Conservation (phyloP, 73 alveolate genomes). For the Tetrahymena thermophila region DNA sequence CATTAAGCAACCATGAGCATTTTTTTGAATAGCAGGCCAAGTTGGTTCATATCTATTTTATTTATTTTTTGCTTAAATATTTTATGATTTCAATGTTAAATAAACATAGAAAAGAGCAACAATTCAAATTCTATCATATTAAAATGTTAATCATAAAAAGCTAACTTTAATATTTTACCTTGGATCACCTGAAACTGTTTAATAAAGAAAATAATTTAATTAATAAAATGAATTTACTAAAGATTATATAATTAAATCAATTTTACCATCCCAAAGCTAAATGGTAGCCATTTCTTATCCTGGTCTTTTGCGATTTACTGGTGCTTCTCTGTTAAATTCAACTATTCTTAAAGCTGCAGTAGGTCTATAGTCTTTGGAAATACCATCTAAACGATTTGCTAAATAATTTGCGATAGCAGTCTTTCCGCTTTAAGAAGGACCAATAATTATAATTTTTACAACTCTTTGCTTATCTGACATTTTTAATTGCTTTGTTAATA, state of each 20-base stretch:
- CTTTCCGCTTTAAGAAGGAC: slow-evolving; percentile 70
- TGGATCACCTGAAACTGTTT: slow-evolving; percentile 17
- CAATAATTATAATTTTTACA: slow-evolving; percentile 56
- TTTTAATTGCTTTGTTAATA: not conserved
- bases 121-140: not conserved
- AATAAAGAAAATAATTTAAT: not conserved
- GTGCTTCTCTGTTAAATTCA: slow-evolving; percentile 74
- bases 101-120: not conserved
- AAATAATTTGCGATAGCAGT: slow-evolving; percentile 59
- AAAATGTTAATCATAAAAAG: not conserved
- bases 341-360: slow-evolving; percentile 59
- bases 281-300: slow-evolving; percentile 60
- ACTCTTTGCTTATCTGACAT: slow-evolving; percentile 8
- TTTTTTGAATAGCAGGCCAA: slow-evolving; percentile 71
- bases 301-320: slow-evolving; percentile 57
- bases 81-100: not conserved
- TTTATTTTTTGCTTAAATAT: not conserved
- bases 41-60: slow-evolving; percentile 57
- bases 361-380: slow-evolving; percentile 56
- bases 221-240: not conserved
- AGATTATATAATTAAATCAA: not conserved
- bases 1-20: slow-evolving; percentile 62
- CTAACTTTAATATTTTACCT: not conserved
- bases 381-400: slow-evolving; percentile 70
- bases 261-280: slow-evolving; percentile 63